phyloP scores from a whole-genome alignment of 805 yeast species.

The Candida namnaoensis region DNA sequence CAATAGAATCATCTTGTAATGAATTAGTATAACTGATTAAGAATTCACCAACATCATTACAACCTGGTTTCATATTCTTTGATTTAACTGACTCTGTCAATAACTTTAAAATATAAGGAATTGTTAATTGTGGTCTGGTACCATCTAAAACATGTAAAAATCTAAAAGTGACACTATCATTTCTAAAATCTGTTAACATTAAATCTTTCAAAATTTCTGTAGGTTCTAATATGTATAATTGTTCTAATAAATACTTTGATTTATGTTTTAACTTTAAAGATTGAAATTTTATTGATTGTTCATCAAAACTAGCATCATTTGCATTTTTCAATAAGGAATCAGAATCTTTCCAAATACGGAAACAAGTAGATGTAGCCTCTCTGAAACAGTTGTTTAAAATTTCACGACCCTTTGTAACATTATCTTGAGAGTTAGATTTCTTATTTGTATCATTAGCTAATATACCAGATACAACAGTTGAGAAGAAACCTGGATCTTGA shows the following conservation, averaged over 20 bases:
- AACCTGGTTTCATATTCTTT: constrained; percentile 10
- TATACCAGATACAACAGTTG: constrained; percentile 70
- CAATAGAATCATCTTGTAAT: constrained; percentile 67
- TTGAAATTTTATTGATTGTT: constrained; percentile 33
- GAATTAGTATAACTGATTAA: constrained; percentile 53
- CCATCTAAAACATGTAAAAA: constrained; percentile 78
- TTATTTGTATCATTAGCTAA: constrained; percentile 52
- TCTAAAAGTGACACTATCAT: constrained; percentile 35
- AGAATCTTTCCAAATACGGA: constrained; percentile 63
- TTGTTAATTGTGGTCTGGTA: constrained; percentile 65
- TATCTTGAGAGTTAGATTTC: background rate
- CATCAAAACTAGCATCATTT: constrained; percentile 4
- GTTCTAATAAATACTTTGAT: constrained; percentile 57
- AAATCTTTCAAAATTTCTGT: constrained; percentile 65
- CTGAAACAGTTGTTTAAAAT: constrained; percentile 40
- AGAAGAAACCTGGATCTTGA: constrained; percentile 41
- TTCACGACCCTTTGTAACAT: constrained; percentile 8
- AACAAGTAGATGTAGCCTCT: constrained; percentile 45
- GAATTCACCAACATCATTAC: constrained; percentile 9
- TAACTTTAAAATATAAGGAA: constrained; percentile 58
- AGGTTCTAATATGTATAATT: constrained; percentile 59
- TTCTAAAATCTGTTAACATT: constrained; percentile 17
- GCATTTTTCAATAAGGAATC: constrained; percentile 28
- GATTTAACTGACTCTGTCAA: constrained; percentile 35
- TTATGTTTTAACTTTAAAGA: constrained; percentile 60